Evolutionary conservation across 208 protist genomes (phyloP), one percentile per base, ranked within the genome.

Genomic region (Borovskyia barvae): DNA sequence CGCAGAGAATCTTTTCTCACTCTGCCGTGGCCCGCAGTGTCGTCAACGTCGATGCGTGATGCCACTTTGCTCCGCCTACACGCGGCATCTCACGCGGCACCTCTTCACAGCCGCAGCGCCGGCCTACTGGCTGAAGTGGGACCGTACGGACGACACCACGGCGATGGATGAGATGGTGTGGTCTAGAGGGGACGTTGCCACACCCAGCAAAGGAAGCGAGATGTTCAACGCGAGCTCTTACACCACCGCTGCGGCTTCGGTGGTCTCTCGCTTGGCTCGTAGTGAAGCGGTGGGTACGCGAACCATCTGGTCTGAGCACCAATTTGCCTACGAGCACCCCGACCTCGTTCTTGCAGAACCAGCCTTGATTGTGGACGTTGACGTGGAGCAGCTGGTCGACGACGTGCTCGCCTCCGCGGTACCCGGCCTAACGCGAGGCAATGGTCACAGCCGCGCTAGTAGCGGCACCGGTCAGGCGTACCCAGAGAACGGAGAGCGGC

Each of bases 151-250:
- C 47, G 63, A 57, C 54, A 69, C 63, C 5, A 54, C 63, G 22
- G 46, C 63, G 29, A 69, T 69, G 63, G 63, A 69, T 35, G 63
- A 69, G 46, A 60, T 69, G 63, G 28, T 69, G 11, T 56, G 50
- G 26, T 22, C 40, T 12, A 68, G 35, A 8, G 14, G 11, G 35
- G 35, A 39, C 11, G 11, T 39, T 8, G 35, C 11, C 35, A 39
- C 11, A 14, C 8, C 11, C 35, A 14, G 35, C 11, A 14, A n/a
- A 14, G 35, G 35, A 14, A 39, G 35, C 14, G n/a, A n/a, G n/a
- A n/a, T 39, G 35, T 39, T 14, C 35, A 39, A 39, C 35, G 14
- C 35, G n/a, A n/a, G n/a, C n/a, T n/a, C n/a, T n/a, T n/a, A n/a
- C n/a, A n/a, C n/a, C n/a, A 15, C 36, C 41, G 30, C 49, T 11